Base-by-base conservation (phyloP, 2,329 filamentous ascomycete genomes). In the Tolypocladium sp. region DNA sequence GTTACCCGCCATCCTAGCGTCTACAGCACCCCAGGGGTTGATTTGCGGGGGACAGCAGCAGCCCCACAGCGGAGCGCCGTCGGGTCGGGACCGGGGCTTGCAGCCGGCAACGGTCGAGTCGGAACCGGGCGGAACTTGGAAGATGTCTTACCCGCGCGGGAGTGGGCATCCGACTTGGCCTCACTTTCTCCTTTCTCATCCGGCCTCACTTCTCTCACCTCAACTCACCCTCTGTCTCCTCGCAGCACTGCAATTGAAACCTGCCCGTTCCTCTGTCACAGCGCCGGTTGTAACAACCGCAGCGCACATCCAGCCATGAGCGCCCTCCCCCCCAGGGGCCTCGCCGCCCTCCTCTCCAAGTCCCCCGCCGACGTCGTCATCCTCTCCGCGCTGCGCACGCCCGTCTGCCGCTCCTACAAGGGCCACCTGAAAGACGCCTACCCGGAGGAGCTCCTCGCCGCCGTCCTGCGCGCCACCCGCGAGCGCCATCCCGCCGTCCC, bases 311-410 rank as follows among this genome's bases (percentile, higher is more conserved):
- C 22, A 44, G 42, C 25, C 7, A 51, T 51, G 46, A 51, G 46
- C 33, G 40, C 33, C 22, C 37, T 55, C 13, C 58, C 42, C 25
- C 63, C 67, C 60, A 66, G 66, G 46, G 91, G 91, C 69, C 79
- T 93, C 63, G 84, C 86, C 65, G 83, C 88, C 69, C 85, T 96
- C 66, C 85, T 96, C 61, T 76, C 86, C 68, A 96, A 94, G 74
- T 77, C 86, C 30, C 88, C 91, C 46, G 83, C 86, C 64, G 92
- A 97, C 76, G 83, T 91, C 49, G 91, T 97, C 67, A 89, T 97
- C 71, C 86, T 96, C 67, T 95, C 92, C 25, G 86, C 92, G n/a
- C 82, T 96, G 46, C 90, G 92, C 66, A 97, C 92, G 9, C 90
- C 92, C 46, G 82, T 97, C 64, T 93, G 89, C 61, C 86, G 91